Conservation (phyloP, 2,329 filamentous ascomycete species). For the Ramularia endophylla region DNA sequence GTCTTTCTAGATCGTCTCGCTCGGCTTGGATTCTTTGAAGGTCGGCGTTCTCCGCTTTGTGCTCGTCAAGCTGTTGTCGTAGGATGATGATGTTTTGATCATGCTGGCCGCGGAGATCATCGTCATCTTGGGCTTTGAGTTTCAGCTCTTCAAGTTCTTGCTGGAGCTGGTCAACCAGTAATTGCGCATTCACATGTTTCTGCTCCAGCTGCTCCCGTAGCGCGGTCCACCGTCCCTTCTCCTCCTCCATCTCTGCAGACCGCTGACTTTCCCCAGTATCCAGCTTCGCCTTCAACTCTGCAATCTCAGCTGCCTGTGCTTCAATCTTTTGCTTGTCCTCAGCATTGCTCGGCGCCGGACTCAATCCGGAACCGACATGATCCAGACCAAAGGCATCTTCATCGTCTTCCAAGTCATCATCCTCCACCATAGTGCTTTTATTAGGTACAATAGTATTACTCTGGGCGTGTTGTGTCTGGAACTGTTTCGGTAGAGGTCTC, state of each 20-base stretch:
- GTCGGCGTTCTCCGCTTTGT: slow-evolving; percentile 37
- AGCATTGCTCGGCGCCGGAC: slow-evolving; percentile 19
- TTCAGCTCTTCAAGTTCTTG: slow-evolving; percentile 70
- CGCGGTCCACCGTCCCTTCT: slow-evolving; percentile 24
- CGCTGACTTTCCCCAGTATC: slow-evolving; percentile 52
- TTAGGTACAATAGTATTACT: slow-evolving; percentile 96
- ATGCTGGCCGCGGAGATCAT: slow-evolving; percentile 21
- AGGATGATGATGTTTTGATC: slow-evolving; percentile 19
- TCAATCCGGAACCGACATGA: slow-evolving; percentile 17
- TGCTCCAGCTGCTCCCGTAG: slow-evolving; percentile 62
- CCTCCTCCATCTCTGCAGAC: slow-evolving; percentile 11
- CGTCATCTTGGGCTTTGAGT: slow-evolving; percentile 30
- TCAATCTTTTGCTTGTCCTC: slow-evolving; percentile 63
- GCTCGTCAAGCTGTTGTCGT: slow-evolving; percentile 25
- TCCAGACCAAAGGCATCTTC: slow-evolving; percentile 24
- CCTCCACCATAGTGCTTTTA: slow-evolving; percentile 96
- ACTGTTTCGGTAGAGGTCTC: slow-evolving; percentile 77
- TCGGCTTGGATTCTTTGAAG: slow-evolving; percentile 12
- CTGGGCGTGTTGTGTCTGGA: slow-evolving; percentile 47
- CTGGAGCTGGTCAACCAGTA: slow-evolving; percentile 71
- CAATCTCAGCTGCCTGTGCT: slow-evolving; percentile 74
- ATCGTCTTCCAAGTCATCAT: slow-evolving; percentile 63
- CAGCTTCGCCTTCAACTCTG: slow-evolving; percentile 67
- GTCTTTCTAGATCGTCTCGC: slow-evolving; percentile 12
- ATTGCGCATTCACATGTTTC: slow-evolving; percentile 42